A percentile compares a stretch with the other conserved stretches of the same genome.
Evolutionary conservation across 257 asterid genomes (phyloP).

Genomic region (Solanum rostratum): DNA sequence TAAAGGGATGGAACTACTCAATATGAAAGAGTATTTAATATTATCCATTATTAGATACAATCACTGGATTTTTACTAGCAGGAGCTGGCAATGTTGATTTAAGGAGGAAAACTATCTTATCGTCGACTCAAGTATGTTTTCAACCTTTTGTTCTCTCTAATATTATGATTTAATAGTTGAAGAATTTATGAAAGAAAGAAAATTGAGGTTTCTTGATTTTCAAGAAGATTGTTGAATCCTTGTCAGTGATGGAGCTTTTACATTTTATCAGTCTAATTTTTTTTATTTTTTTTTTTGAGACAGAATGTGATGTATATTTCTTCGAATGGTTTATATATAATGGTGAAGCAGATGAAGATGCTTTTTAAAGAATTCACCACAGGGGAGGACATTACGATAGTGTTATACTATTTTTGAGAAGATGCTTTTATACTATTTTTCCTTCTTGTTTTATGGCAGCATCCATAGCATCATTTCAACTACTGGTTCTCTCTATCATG

Average conservation of each 20-base stretch:
- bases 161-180: neutral
- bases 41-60: too few species aligned
- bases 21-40: too few species aligned
- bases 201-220: neutral
- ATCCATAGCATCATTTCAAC: neutral
- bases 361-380: constrained; percentile 65
- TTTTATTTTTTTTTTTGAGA: neutral
- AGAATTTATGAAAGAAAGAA: neutral
- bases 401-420: constrained; percentile 86
- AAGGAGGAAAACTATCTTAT: neutral
- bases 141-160: neutral
- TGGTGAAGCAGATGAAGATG: constrained; percentile 81
- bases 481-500: neutral
- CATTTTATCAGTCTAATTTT: neutral
- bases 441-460: neutral
- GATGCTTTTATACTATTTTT: constrained; percentile 7
- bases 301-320: neutral
- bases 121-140: neutral
- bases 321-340: constrained; percentile 18
- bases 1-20: too few species aligned
- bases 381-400: constrained; percentile 79
- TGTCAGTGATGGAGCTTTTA: neutral
- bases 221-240: neutral
- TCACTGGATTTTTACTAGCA: neutral
- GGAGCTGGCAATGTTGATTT: neutral